Evolutionary conservation across 208 protist species (phyloP), one percentile per base, ranked within the genome.

Genomic region (Acanthamoeba triangularis): DNA sequence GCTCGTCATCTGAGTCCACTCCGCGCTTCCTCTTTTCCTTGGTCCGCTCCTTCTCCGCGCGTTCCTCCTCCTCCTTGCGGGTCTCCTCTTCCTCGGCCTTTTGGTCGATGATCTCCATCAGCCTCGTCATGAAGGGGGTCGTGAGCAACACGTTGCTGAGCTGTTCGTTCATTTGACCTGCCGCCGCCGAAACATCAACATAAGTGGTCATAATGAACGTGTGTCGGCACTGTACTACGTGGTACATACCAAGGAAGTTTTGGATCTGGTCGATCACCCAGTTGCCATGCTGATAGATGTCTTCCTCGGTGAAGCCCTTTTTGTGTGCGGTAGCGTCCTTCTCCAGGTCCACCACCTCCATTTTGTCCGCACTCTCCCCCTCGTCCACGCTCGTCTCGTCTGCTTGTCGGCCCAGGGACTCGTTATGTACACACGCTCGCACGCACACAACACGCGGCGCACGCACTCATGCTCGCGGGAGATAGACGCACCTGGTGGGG

Each of bases 261-360:
- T 87, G 47, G 25, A 87, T 87, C 78, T 87, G 78, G 30, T 87
- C 78, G 78, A 87, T 16, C 52, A 87, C 30, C 78, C 78, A 87
- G 47, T 63, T 25, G 2, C 78, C 78, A 20, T 87, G 49, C 23
- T 87, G 14, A 10, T 63, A 61, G 28, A 87, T n/a, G 11, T 87
- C 78, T 16, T 87, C 78, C 30, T 87, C 78, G 5, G 78, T 87
- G 78, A 63, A 87, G 49, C 18, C 49, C n/a, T 35, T 85, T 23
- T 56, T 85, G 59, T 16, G 59, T 52, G 25, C n/a, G 28, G 69
- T 0, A n/a, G 13, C 63, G n/a, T 72, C 78, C 44, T 63, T 59
- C 78, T 63, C 49, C 49, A 87, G 72, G 23, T 80, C 37, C n/a
- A 87, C 33, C 2, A 63, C 49, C 3, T 87, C 74, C 74, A 82